Evolutionary conservation across 306 rosid species (phyloP).

Genomic region (Inga oerstediana): DNA sequence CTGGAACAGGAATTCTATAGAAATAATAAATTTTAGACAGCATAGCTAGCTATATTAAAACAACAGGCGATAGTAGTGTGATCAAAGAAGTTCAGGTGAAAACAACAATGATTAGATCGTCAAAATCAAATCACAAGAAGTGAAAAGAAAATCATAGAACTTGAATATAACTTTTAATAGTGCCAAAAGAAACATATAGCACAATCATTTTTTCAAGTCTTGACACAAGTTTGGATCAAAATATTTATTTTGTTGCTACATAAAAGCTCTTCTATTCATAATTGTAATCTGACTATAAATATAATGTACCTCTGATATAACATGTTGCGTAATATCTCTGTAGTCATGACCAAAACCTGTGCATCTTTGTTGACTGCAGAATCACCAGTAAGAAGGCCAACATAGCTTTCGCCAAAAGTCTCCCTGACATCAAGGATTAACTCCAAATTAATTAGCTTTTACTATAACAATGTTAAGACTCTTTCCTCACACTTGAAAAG

Average conservation of each 20-base stretch:
- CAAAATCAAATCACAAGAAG: slow-evolving; percentile 27
- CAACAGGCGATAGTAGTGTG: neutral
- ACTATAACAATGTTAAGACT: neutral
- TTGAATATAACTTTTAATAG: neutral
- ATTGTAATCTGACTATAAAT: neutral
- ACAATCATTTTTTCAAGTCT: neutral
- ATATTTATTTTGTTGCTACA: neutral
- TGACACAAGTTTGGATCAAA: neutral
- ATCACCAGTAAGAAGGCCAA: slow-evolving; percentile 95
- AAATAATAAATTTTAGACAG: slow-evolving; percentile 15
- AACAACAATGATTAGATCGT: slow-evolving; percentile 14
- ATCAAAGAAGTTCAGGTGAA: slow-evolving; percentile 19
- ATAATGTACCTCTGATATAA: slow-evolving; percentile 81
- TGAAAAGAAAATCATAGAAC: neutral
- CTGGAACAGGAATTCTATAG: slow-evolving; percentile 7
- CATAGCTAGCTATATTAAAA: neutral
- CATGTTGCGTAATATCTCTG: slow-evolving; percentile 98
- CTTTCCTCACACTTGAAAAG: neutral
- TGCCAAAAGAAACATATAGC: slow-evolving; percentile 11
- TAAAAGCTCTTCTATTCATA: slow-evolving; percentile 2
- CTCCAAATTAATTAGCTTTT: slow-evolving; percentile 17
- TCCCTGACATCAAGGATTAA: slow-evolving; percentile 58
- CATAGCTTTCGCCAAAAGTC: slow-evolving; percentile 80
- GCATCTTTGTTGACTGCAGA: slow-evolving; percentile 92
- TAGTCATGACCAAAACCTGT: slow-evolving; percentile 89